Conservation (phyloP, 371 early-diverging fungal species). For the Dichotomocladium elegans region DNA sequence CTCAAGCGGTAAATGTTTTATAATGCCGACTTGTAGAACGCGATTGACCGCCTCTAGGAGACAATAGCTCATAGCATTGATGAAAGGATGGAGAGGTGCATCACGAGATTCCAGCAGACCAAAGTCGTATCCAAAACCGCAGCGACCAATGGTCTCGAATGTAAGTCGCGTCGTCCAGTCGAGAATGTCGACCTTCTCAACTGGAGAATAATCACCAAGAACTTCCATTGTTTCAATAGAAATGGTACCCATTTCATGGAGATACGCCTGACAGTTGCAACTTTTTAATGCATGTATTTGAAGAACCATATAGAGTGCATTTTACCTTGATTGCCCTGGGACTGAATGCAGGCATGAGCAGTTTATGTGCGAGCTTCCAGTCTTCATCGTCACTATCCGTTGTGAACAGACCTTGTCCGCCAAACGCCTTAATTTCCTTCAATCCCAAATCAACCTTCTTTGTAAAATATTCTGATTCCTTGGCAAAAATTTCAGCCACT, state of each 20-base stretch:
- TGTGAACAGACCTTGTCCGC: slow-evolving; percentile 45
- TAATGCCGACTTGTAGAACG: slow-evolving; percentile 26
- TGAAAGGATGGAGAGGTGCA: slow-evolving; percentile 38
- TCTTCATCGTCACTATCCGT: slow-evolving; percentile 34
- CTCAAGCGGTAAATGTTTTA: slow-evolving; percentile 42
- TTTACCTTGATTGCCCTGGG: slow-evolving; percentile 35
- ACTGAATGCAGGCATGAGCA: slow-evolving; percentile 52
- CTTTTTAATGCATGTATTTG: background rate
- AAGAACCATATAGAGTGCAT: background rate
- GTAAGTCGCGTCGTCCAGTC: slow-evolving; percentile 57
- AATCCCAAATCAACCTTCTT: slow-evolving; percentile 24
- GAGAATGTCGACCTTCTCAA: slow-evolving; percentile 40
- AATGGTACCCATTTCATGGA: slow-evolving; percentile 39
- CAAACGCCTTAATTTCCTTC: slow-evolving; percentile 32
- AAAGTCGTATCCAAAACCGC: slow-evolving; percentile 63
- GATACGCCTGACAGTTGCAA: slow-evolving; percentile 29
- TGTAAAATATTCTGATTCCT: slow-evolving; percentile 43
- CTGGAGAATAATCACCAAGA: slow-evolving; percentile 29
- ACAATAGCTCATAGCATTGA: slow-evolving; percentile 51
- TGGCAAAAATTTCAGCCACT: slow-evolving; percentile 28
- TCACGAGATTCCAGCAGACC: slow-evolving; percentile 37
- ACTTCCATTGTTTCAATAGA: slow-evolving; percentile 30
- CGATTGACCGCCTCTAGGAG: slow-evolving; percentile 22
- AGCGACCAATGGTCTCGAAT: slow-evolving; percentile 47
- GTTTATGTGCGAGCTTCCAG: slow-evolving; percentile 49